A percentile compares a stretch with the other conserved stretches of the same genome.
phyloP scores from a whole-genome alignment of 1,284 basidiomycete species.

The Ganoderma boninense region DNA sequence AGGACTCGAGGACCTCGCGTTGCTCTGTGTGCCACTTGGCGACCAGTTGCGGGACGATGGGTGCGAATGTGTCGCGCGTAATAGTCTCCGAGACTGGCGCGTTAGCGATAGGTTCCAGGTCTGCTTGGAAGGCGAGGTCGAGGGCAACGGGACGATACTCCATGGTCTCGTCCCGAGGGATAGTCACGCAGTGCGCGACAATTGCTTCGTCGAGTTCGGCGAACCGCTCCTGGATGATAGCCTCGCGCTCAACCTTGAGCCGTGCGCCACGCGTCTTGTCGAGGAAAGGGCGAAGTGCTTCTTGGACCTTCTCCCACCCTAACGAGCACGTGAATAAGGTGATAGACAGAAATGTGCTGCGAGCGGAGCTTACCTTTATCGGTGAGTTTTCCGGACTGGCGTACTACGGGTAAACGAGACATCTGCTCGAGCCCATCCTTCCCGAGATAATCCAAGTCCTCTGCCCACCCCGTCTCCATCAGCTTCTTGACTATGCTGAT shows the following conservation, averaged over 20 bases:
- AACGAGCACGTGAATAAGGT: neutral
- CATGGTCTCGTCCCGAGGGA: conserved; percentile 9
- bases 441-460: conserved; percentile 11
- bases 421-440: conserved; percentile 3
- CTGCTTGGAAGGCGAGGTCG: conserved; percentile 13
- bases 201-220: conserved; percentile 13
- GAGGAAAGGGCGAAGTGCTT: neutral
- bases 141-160: conserved; percentile 10
- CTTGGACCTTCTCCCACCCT: conserved; percentile 10
- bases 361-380: neutral
- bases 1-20: conserved; percentile 2
- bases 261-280: neutral
- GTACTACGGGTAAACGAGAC: conserved; percentile 11
- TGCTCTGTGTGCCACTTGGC: neutral
- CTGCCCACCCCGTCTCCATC: neutral
- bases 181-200: neutral
- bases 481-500: neutral
- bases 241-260: neutral
- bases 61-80: conserved; percentile 8
- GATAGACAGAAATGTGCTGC: too few species aligned
- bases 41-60: conserved; percentile 1
- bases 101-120: conserved; percentile 1
- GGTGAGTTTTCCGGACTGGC: conserved; percentile 12
- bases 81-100: conserved; percentile 9
- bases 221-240: neutral